These are phyloP conservation scores for Arabidopsis lyrata DNA, from an alignment of 441 rosid species.

Conservation along the genomic window DNA sequence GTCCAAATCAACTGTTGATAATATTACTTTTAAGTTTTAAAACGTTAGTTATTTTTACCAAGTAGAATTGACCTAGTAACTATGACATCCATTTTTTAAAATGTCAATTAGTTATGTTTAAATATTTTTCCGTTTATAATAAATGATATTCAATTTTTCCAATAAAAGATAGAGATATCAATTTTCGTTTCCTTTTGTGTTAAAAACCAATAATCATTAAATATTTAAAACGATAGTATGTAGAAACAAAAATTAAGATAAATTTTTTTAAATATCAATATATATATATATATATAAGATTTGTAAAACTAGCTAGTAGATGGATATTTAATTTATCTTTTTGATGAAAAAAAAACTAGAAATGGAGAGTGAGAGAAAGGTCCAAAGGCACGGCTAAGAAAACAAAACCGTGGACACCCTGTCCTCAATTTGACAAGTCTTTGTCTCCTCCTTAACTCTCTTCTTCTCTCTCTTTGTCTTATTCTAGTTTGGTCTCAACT, in stretches of 20 bases:
- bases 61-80: not conserved
- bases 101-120: not conserved
- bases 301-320: not conserved
- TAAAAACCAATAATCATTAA: not conserved
- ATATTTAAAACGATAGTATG: not conserved
- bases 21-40: no score
- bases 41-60: not conserved
- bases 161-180: not conserved
- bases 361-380: slow-evolving; percentile 49
- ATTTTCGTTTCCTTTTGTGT: not conserved
- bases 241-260: not conserved
- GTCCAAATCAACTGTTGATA: no score
- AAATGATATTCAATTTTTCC: not conserved
- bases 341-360: slow-evolving; percentile 2
- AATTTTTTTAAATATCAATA: not conserved
- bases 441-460: slow-evolving; percentile 62
- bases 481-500: slow-evolving; percentile 38
- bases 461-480: slow-evolving; percentile 40
- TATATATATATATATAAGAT: not conserved
- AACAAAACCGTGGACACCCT: slow-evolving; percentile 57
- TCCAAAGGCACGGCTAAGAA: slow-evolving; percentile 63
- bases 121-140: not conserved
- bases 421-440: slow-evolving; percentile 70
- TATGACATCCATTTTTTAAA: not conserved
- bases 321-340: slow-evolving; percentile 4